Evolutionary conservation across 1,284 basidiomycete genomes (phyloP).

Genomic region (Ustilago nuda): DNA sequence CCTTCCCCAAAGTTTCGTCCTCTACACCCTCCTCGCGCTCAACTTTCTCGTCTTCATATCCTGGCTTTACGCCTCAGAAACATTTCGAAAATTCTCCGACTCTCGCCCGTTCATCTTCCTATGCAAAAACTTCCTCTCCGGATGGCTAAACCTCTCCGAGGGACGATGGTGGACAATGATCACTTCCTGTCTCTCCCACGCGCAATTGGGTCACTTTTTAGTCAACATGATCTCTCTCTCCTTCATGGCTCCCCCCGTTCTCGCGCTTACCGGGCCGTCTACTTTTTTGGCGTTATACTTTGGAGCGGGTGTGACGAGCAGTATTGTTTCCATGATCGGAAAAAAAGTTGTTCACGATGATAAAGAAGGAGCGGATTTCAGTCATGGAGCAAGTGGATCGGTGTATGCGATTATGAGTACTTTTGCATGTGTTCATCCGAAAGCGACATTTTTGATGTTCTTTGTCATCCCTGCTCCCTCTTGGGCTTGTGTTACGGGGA

Average conservation of each 20-base stretch:
- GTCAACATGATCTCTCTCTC: slow-evolving; percentile 84
- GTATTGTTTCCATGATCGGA: slow-evolving; percentile 75
- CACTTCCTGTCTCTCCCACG: slow-evolving; percentile 72
- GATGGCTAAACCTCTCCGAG: slow-evolving; percentile 75
- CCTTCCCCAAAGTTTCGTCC: slow-evolving; percentile 17
- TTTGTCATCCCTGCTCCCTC: slow-evolving; percentile 81
- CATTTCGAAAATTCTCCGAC: slow-evolving; percentile 72
- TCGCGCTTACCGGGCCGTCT: slow-evolving; percentile 78
- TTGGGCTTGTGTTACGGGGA: slow-evolving; percentile 80
- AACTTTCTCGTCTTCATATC: slow-evolving; percentile 50
- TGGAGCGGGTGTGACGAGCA: slow-evolving; percentile 70
- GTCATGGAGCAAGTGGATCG: slow-evolving; percentile 70
- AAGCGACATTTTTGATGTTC: slow-evolving; percentile 80
- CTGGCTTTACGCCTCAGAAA: slow-evolving; percentile 51
- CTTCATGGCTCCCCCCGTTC: slow-evolving; percentile 80
- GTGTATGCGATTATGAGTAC: slow-evolving; percentile 77
- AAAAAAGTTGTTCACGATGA: slow-evolving; percentile 67
- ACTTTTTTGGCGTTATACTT: slow-evolving; percentile 83
- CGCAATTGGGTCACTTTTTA: slow-evolving; percentile 74
- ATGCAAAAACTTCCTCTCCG: slow-evolving; percentile 77
- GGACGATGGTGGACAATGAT: slow-evolving; percentile 86
- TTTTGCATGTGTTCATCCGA: slow-evolving; percentile 79
- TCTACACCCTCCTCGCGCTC: slow-evolving; percentile 44
- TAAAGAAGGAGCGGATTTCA: not conserved
- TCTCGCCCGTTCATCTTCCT: slow-evolving; percentile 74